A percentile compares a stretch with the other conserved stretches of the same genome.
These are phyloP conservation scores for Neoascochyta sp. DNA, from an alignment of 2,329 filamentous ascomycete species.

Conservation along the genomic window DNA sequence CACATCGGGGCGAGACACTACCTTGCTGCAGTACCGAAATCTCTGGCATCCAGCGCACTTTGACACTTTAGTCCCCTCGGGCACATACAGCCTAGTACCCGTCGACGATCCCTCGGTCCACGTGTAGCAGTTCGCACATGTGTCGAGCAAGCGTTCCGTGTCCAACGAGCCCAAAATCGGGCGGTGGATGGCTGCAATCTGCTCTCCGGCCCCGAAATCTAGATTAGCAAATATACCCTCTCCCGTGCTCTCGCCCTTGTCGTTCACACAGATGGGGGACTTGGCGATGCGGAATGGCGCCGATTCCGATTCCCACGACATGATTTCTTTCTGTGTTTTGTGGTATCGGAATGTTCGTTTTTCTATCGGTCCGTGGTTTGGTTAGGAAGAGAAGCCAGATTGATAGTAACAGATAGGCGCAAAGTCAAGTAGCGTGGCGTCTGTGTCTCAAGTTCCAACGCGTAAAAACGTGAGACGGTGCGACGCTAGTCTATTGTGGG, in stretches of 20 bases:
- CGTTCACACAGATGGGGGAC: conserved; percentile 19
- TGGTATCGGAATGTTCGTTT: no score
- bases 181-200: conserved; percentile 48
- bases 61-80: conserved; percentile 42
- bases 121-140: conserved; percentile 57
- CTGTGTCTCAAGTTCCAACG: conserved; percentile 5
- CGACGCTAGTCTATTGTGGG: conserved; percentile 1
- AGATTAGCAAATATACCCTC: conserved; percentile 54
- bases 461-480: conserved; percentile 4
- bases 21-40: conserved; percentile 59
- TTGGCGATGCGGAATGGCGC: conserved; percentile 20
- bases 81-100: conserved; percentile 32
- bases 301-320: conserved; percentile 7
- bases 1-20: conserved; percentile 20
- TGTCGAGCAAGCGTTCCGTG: conserved; percentile 49
- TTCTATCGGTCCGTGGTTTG: no score
- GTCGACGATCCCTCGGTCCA: conserved; percentile 35
- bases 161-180: conserved; percentile 56
- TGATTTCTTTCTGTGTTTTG: conserved; percentile 6
- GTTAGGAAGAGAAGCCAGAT: conserved; percentile 2
- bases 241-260: conserved; percentile 36
- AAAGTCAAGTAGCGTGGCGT: conserved; percentile 6
- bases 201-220: conserved; percentile 47
- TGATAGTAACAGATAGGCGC: not conserved
- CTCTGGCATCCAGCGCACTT: conserved; percentile 56